Conservation (phyloP, 2,329 filamentous ascomycete genomes). For the Sphaerulina vaccinii region DNA sequence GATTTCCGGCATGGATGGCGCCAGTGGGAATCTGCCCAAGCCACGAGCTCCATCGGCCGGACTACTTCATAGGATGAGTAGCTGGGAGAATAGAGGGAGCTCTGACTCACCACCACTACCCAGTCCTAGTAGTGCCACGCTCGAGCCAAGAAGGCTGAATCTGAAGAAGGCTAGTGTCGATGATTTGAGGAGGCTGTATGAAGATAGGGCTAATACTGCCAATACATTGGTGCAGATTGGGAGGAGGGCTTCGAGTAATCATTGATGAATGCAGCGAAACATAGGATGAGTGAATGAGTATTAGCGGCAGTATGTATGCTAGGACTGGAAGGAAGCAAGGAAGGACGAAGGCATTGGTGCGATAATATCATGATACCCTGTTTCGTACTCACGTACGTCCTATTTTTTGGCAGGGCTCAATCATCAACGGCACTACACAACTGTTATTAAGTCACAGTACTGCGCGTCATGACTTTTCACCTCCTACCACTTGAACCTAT, state of each 20-base stretch:
- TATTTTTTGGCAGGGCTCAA: too few relatives aligned
- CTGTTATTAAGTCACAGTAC: too few relatives aligned
- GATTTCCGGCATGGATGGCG: slow-evolving; percentile 11
- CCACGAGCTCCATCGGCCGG: slow-evolving; percentile 42
- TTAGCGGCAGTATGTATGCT: too few relatives aligned
- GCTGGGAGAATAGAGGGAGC: slow-evolving; percentile 38
- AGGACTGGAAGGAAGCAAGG: too few relatives aligned
- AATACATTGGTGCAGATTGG: slow-evolving; percentile 22
- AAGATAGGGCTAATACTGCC: slow-evolving; percentile 47
- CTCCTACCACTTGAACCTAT: too few relatives aligned
- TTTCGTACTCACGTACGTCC: too few relatives aligned
- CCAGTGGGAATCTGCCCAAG: slow-evolving; percentile 22
- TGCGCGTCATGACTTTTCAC: too few relatives aligned
- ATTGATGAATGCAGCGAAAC: slow-evolving; percentile 1
- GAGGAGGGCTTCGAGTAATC: slow-evolving; percentile 18
- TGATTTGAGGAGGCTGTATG: slow-evolving; percentile 49
- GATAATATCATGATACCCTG: too few relatives aligned
- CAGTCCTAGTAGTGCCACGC: slow-evolving; percentile 6
- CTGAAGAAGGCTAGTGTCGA: slow-evolving; percentile 49
- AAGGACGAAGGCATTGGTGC: too few relatives aligned
- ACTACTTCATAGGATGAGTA: slow-evolving; percentile 48
- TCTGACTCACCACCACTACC: background rate
- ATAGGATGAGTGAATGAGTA: too few relatives aligned
- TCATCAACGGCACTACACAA: too few relatives aligned
- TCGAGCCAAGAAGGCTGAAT: slow-evolving; percentile 40